Evolutionary conservation across 805 yeast genomes (phyloP).

Genomic region (Danielia reshetovae): DNA sequence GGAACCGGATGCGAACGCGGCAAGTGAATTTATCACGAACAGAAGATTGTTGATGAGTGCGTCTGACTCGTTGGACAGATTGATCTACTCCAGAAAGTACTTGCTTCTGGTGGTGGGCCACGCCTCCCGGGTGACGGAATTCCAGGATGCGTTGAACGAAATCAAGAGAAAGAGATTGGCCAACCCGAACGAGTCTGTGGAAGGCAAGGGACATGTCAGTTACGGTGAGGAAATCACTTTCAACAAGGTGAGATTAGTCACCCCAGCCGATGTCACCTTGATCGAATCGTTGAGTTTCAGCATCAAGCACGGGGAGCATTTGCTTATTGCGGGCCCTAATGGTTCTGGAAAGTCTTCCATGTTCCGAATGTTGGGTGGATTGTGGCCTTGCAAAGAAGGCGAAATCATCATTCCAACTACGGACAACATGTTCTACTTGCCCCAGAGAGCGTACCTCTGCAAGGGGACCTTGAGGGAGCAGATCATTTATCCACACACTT

Average conservation of each 20-base stretch:
- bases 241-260: conserved; percentile 70
- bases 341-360: conserved; percentile 95
- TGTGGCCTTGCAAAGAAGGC: conserved; percentile 78
- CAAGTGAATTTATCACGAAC: conserved; percentile 87
- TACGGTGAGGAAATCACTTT: conserved; percentile 61
- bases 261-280: conserved; percentile 78
- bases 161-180: conserved; percentile 29
- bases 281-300: conserved; percentile 65
- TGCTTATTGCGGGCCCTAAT: conserved; percentile 90
- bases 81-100: conserved; percentile 80
- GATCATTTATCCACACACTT: conserved; percentile 80
- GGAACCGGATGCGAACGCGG: conserved; percentile 42
- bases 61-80: conserved; percentile 82
- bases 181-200: conserved; percentile 8
- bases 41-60: conserved; percentile 79
- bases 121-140: conserved; percentile 66
- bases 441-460: conserved; percentile 87
- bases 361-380: conserved; percentile 85
- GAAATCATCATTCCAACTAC: conserved; percentile 59
- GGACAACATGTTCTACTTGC: conserved; percentile 76
- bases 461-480: conserved; percentile 81
- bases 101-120: conserved; percentile 82
- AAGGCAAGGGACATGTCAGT: conserved; percentile 20
- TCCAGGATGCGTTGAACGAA: conserved; percentile 58
- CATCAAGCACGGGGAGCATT: conserved; percentile 76